phyloP scores from a whole-genome alignment of 148 eudicot species.

The Beta vulgaris region DNA sequence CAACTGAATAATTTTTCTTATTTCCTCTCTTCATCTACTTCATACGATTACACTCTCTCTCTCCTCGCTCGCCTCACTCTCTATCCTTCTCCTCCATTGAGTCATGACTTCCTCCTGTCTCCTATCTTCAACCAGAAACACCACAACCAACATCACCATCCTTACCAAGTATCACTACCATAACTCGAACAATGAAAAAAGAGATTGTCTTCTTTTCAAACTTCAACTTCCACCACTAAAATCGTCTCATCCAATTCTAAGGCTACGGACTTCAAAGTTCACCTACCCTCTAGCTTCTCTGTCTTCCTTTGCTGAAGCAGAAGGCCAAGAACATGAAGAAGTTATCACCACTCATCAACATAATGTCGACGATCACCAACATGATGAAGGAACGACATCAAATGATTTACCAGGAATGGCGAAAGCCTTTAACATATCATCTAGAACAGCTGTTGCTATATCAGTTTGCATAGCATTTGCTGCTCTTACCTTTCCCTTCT shows the following conservation, averaged over 20 bases:
- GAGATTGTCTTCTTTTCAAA: conserved; percentile 28
- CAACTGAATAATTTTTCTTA: conserved; percentile 36
- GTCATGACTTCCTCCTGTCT: conserved; percentile 64
- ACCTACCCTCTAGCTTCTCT: conserved; percentile 56
- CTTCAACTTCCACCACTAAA: conserved; percentile 34
- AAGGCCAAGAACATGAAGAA: conserved; percentile 37
- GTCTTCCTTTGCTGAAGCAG: conserved; percentile 71
- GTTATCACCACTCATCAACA: conserved; percentile 19
- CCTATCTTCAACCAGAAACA: conserved; percentile 54
- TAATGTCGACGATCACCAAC: conserved; percentile 14
- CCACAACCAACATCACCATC: conserved; percentile 31
- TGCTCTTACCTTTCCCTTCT: conserved; percentile 66
- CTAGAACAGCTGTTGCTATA: conserved; percentile 67
- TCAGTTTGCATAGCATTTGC: conserved; percentile 76
- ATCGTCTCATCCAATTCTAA: conserved; percentile 37
- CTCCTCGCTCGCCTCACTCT: background rate
- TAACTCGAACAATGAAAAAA: conserved; percentile 25
- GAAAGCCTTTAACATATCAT: conserved; percentile 72
- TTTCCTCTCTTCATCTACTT: background rate
- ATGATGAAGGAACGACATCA: conserved; percentile 12
- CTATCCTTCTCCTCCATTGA: background rate
- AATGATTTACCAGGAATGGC: conserved; percentile 66
- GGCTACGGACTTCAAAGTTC: conserved; percentile 35
- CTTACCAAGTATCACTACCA: conserved; percentile 35
- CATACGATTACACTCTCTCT: background rate